Evolutionary conservation across 2,329 filamentous ascomycete species (phyloP).

Genomic region (Microcyclospora tardicrescens): DNA sequence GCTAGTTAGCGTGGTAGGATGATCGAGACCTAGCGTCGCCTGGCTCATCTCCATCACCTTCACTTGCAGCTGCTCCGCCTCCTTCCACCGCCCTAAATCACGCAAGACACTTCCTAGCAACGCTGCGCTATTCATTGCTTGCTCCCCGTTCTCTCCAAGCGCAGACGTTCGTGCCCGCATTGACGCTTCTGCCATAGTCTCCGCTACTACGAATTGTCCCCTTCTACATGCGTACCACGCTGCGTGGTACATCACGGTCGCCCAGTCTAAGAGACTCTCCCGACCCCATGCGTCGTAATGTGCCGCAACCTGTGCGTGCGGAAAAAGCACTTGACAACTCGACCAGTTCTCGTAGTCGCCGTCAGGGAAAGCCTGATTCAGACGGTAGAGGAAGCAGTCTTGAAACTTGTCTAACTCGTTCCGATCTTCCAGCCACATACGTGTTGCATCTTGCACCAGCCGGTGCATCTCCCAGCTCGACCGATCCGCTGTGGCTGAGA

Average conservation of each 20-base stretch:
- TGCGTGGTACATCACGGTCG: not conserved
- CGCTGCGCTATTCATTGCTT: conserved; percentile 1
- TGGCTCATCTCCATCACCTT: not conserved
- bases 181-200: not conserved
- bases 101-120: not conserved
- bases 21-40: conserved; percentile 3
- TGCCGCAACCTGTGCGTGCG: conserved; percentile 11
- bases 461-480: conserved; percentile 30
- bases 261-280: not conserved
- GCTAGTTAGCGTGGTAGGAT: conserved; percentile 4
- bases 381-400: conserved; percentile 7
- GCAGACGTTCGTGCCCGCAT: not conserved
- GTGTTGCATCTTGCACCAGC: conserved; percentile 29
- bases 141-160: conserved; percentile 3
- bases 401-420: conserved; percentile 16
- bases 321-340: conserved; percentile 13
- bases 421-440: conserved; percentile 21
- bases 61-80: conserved; percentile 1
- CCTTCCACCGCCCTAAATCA: conserved; percentile 2
- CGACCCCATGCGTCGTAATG: not conserved
- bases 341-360: conserved; percentile 17
- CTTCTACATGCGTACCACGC: not conserved
- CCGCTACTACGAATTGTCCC: not conserved
- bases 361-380: not conserved
- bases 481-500: conserved; percentile 12